Evolutionary conservation across 2,329 filamentous ascomycete species (phyloP).

Genomic region (Beauveria varroae): DNA sequence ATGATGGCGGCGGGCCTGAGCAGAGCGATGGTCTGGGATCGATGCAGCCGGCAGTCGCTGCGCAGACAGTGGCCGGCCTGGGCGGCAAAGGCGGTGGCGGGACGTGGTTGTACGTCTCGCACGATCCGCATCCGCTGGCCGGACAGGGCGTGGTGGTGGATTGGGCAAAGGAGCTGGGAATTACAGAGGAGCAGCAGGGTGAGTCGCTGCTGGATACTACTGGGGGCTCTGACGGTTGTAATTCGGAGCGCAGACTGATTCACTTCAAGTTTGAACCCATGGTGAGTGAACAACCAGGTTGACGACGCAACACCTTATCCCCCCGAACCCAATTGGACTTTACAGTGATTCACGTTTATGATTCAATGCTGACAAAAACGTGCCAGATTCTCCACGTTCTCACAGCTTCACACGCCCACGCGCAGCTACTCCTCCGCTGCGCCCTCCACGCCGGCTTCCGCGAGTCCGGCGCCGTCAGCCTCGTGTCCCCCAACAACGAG

Average conservation of each 20-base stretch:
- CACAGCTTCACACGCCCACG: conserved; percentile 65
- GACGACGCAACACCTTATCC: background rate
- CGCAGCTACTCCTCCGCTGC: conserved; percentile 67
- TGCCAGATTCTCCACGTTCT: conserved; percentile 80
- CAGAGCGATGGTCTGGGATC: conserved; percentile 2
- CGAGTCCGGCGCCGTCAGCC: conserved; percentile 76
- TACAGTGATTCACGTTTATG: no score
- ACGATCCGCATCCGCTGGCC: conserved; percentile 53
- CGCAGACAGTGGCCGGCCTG: conserved; percentile 45
- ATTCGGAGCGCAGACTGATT: conserved; percentile 43
- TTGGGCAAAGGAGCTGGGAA: conserved; percentile 24
- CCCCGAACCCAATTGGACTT: no score
- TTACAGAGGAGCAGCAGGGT: conserved; percentile 13
- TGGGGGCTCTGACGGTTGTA: conserved; percentile 15
- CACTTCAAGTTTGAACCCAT: conserved; percentile 94
- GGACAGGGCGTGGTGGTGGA: conserved; percentile 19
- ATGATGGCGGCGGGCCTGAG: conserved; percentile 8
- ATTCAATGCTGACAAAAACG: background rate
- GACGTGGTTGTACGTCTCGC: conserved; percentile 80
- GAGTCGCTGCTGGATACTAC: conserved; percentile 15
- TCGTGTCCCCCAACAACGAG: conserved; percentile 32
- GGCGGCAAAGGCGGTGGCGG: conserved; percentile 84
- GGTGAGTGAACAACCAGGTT: conserved; percentile 46
- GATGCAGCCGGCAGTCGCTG: background rate
- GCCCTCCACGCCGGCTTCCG: conserved; percentile 79